phyloP scores from a whole-genome alignment of 768 basidiomycete species.

The Suillus decipiens region DNA sequence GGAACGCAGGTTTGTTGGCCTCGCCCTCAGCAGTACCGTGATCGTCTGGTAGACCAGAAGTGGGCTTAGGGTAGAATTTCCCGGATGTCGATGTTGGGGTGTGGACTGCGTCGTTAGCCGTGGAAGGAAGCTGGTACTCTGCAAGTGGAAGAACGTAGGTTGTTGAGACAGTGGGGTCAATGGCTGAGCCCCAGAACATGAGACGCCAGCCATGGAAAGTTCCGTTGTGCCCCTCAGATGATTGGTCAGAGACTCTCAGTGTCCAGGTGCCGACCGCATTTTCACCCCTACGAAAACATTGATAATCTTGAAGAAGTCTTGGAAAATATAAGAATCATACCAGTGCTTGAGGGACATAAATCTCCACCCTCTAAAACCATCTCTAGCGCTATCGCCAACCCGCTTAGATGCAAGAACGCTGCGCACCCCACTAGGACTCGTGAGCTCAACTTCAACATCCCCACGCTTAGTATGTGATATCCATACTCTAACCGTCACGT shows the following conservation, averaged over 20 bases:
- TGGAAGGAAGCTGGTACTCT: slow-evolving; percentile 52
- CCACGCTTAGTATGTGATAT: slow-evolving; percentile 86
- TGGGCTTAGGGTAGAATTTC: slow-evolving; percentile 80
- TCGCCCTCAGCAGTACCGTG: slow-evolving; percentile 82
- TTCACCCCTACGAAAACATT: slow-evolving; percentile 72
- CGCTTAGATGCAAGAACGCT: slow-evolving; percentile 82
- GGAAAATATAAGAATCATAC: slow-evolving; percentile 40
- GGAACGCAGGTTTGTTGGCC: slow-evolving; percentile 73
- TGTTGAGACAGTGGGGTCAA: slow-evolving; percentile 67
- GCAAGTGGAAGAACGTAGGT: slow-evolving; percentile 61
- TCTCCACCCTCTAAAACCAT: slow-evolving; percentile 92
- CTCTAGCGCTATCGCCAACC: slow-evolving; percentile 57
- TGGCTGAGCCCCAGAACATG: slow-evolving; percentile 86
- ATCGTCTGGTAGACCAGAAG: slow-evolving; percentile 83
- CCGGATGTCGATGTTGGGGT: slow-evolving; percentile 45
- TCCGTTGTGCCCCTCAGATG: slow-evolving; percentile 55
- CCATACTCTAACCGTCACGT: slow-evolving; percentile 91
- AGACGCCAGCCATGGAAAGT: slow-evolving; percentile 90
- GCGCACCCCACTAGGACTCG: slow-evolving; percentile 82
- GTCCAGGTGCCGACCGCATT: slow-evolving; percentile 90
- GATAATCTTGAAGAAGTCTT: slow-evolving; percentile 14
- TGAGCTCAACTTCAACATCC: slow-evolving; percentile 89
- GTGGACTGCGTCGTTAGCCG: slow-evolving; percentile 41
- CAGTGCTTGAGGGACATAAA: slow-evolving; percentile 99
- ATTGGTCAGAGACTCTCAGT: slow-evolving; percentile 81